These are phyloP conservation scores for Lipomyces chichibuensis DNA, from an alignment of 805 yeast species.

Conservation along the genomic window DNA sequence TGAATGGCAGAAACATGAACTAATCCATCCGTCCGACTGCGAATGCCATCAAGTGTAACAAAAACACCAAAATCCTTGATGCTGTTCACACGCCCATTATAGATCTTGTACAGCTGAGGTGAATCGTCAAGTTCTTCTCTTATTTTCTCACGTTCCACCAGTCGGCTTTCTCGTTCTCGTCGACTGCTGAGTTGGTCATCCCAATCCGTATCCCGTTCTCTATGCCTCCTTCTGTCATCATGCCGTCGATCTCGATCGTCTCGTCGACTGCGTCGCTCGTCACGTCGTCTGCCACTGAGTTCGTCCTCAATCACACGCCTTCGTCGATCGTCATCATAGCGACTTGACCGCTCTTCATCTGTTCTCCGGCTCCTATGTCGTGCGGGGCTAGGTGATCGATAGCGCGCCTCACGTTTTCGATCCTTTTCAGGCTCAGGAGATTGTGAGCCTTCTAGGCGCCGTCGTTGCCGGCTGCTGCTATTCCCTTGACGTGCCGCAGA, in stretches of 20 bases:
- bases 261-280: conserved; percentile 4
- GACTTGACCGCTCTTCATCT: not conserved
- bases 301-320: conserved; percentile 5
- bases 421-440: not conserved
- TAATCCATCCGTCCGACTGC: conserved; percentile 56
- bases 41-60: conserved; percentile 54
- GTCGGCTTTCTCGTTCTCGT: not conserved
- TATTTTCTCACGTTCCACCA: not conserved
- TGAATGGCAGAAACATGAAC: conserved; percentile 76
- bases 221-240: not conserved
- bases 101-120: conserved; percentile 53
- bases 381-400: conserved; percentile 13
- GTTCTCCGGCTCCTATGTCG: not conserved
- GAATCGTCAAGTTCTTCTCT: conserved; percentile 38
- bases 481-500: not conserved
- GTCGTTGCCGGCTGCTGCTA: not conserved
- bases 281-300: not conserved
- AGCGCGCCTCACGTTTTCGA: not conserved
- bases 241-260: not conserved
- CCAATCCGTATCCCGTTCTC: not conserved
- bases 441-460: not conserved
- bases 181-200: not conserved
- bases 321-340: not conserved
- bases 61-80: conserved; percentile 79
- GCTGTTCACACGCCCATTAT: conserved; percentile 63